These are phyloP conservation scores for Mycena haematopus DNA, from an alignment of 768 basidiomycete genomes.

Conservation along the genomic window DNA sequence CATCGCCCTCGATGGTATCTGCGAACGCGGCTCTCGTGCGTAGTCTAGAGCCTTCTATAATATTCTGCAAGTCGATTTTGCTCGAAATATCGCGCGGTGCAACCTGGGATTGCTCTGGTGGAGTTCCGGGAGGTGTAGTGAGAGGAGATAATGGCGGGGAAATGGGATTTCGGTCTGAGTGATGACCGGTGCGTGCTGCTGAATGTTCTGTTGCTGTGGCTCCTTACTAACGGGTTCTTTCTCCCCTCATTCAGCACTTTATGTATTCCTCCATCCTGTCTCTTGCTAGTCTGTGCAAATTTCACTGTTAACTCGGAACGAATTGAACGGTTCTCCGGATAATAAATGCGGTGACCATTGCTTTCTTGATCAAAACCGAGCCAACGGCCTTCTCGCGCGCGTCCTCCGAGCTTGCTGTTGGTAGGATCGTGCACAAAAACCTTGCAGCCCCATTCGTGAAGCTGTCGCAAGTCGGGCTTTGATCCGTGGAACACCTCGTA, in stretches of 20 bases:
- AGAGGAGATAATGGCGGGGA: background rate
- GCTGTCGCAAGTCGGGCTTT: background rate
- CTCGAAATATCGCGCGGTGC: background rate
- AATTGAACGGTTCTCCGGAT: background rate
- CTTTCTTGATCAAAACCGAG: background rate
- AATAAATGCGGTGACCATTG: background rate
- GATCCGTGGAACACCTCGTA: background rate
- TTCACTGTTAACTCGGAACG: background rate
- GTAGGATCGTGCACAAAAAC: background rate
- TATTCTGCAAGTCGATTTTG: background rate
- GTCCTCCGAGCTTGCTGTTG: background rate
- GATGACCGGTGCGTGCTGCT: background rate
- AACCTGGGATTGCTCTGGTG: background rate
- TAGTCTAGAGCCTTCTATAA: background rate
- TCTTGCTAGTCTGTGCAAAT: background rate
- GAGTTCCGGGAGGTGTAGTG: background rate
- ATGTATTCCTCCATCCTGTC: background rate
- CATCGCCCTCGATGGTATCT: background rate
- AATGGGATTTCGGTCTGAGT: background rate
- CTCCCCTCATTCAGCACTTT: background rate
- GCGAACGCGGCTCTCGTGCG: background rate
- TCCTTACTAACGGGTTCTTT: background rate
- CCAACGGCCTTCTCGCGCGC: background rate
- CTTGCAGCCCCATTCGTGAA: background rate
- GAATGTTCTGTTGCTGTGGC: background rate